Evolutionary conservation across 805 yeast genomes (phyloP).

Genomic region (Kuraishia ogatae): DNA sequence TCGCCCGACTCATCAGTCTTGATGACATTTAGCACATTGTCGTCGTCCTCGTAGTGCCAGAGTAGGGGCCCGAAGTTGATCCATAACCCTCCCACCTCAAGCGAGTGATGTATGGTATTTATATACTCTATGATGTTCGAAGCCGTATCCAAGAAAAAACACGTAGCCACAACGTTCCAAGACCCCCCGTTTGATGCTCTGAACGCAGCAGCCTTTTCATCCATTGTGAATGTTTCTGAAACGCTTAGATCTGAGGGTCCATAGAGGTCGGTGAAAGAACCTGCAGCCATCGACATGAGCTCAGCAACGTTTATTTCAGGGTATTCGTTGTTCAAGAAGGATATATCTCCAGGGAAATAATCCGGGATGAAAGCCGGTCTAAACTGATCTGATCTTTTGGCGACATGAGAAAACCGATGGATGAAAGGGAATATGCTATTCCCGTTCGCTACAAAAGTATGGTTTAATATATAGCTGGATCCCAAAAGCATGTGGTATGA

Average conservation of each 20-base stretch:
- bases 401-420: constrained; percentile 40
- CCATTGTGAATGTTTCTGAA: constrained; percentile 27
- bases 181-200: constrained; percentile 26
- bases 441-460: constrained; percentile 27
- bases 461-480: constrained; percentile 46
- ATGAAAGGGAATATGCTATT: constrained; percentile 44
- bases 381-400: constrained; percentile 34
- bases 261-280: constrained; percentile 61
- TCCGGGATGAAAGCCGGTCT: constrained; percentile 50
- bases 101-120: constrained; percentile 34
- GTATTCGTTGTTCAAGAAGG: constrained; percentile 21
- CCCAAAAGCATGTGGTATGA: constrained; percentile 56
- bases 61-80: constrained; percentile 59
- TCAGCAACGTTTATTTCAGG: constrained; percentile 36
- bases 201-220: constrained; percentile 30
- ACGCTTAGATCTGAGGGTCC: constrained; percentile 35
- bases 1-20: constrained; percentile 15
- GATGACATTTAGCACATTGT: constrained; percentile 16
- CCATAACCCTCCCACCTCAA: constrained; percentile 44
- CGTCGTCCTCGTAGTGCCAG: constrained; percentile 63
- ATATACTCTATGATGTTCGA: constrained; percentile 50
- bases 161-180: constrained; percentile 42
- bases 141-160: constrained; percentile 60
- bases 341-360: constrained; percentile 30
- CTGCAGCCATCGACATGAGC: constrained; percentile 64